Conservation (phyloP, 768 basidiomycete genomes). For the Naganishia onofrii region DNA sequence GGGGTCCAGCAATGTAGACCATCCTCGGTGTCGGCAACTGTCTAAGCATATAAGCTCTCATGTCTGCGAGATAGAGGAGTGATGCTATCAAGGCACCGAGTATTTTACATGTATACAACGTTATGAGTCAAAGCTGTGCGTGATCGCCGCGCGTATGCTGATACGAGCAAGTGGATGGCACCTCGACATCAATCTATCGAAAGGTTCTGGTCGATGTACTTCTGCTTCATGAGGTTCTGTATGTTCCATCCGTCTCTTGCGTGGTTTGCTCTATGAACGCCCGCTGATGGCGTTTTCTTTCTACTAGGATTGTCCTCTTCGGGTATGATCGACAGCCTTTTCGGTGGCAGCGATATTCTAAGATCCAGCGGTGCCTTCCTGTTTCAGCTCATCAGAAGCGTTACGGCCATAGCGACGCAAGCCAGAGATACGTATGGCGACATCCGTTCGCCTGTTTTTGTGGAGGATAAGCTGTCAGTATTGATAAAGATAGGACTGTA, state of each 20-base stretch:
- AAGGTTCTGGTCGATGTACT: too few relatives aligned
- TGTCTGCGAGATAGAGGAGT: too few relatives aligned
- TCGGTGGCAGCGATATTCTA: not conserved
- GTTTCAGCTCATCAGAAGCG: conserved; percentile 56
- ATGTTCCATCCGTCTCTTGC: not conserved
- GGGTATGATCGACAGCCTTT: not conserved
- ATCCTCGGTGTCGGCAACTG: too few relatives aligned
- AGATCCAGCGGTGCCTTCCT: not conserved
- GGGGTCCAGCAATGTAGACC: too few relatives aligned
- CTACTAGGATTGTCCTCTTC: not conserved
- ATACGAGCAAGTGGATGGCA: too few relatives aligned
- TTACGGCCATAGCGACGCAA: conserved; percentile 86
- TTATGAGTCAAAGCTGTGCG: too few relatives aligned
- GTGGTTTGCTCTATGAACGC: not conserved
- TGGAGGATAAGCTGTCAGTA: not conserved
- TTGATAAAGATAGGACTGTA: not conserved
- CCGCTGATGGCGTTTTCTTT: not conserved
- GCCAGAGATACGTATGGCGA: conserved; percentile 94
- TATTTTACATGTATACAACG: too few relatives aligned
- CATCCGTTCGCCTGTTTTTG: conserved; percentile 73
- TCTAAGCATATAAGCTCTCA: too few relatives aligned
- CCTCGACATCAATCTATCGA: too few relatives aligned
- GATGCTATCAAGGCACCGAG: too few relatives aligned
- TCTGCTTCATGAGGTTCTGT: not conserved
- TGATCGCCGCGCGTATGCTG: too few relatives aligned